Conservation (phyloP, 176 grass and related monocot genomes). For the Dactylis glomerata region DNA sequence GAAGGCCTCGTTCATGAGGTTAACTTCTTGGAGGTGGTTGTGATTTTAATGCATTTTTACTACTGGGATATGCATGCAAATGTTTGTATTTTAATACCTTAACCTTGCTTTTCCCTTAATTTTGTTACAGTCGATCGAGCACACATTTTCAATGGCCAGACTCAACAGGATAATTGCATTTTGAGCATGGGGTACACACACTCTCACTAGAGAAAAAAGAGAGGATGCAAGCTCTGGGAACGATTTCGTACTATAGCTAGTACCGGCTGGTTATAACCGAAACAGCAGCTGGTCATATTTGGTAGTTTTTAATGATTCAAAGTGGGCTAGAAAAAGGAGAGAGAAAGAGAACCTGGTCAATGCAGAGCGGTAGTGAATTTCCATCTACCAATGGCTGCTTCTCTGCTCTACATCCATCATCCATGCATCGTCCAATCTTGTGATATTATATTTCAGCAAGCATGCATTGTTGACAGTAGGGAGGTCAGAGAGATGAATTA, state of each 20-base stretch:
- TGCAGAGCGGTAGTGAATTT: conserved; percentile 11
- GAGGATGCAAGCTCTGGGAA: neutral
- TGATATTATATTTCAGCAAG: conserved; percentile 22
- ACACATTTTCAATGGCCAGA: neutral
- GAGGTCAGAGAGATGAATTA: conserved; percentile 13
- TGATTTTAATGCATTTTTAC: neutral
- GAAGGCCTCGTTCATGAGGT: conserved; percentile 10
- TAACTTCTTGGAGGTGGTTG: conserved; percentile 9
- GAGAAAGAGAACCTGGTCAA: neutral
- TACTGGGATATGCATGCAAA: neutral
- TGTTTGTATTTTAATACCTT: neutral
- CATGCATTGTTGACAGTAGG: conserved; percentile 17
- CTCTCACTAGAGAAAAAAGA: neutral
- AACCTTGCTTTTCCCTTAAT: neutral
- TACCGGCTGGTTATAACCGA: conserved; percentile 9
- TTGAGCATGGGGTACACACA: neutral
- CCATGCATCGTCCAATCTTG: neutral
- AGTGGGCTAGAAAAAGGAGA: conserved; percentile 4
- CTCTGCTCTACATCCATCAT: neutral
- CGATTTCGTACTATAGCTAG: conserved; percentile 5
- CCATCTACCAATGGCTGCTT: neutral
- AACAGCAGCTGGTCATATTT: conserved; percentile 16
- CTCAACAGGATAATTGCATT: neutral
- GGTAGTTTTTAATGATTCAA: conserved; percentile 23
- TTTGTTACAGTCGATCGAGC: neutral